Percentiles rank a stretch among this genome's conserved stretches.
Evolutionary conservation across 805 yeast species (phyloP).

Genomic region (Monosporozyma solicola): DNA sequence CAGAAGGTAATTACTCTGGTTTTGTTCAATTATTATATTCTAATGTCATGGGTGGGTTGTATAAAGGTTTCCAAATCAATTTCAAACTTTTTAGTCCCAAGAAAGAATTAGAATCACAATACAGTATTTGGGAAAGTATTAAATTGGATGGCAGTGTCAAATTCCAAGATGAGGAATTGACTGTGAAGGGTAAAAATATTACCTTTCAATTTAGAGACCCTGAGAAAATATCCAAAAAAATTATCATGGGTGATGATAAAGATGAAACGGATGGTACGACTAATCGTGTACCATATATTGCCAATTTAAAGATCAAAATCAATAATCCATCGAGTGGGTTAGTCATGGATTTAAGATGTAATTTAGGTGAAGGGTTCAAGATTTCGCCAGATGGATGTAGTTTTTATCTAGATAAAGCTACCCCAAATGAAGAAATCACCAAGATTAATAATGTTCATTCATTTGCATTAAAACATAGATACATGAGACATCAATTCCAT

Average conservation of each 20-base stretch:
- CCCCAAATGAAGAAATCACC: constrained; percentile 10
- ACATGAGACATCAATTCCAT: constrained; percentile 71
- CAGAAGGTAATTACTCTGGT: constrained; percentile 34
- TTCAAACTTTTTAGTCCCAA: constrained; percentile 33
- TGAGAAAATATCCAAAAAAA: constrained; percentile 3
- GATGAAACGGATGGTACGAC: neutral
- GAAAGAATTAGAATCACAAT: constrained; percentile 16
- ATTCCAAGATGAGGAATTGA: constrained; percentile 13
- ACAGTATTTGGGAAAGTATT: constrained; percentile 41
- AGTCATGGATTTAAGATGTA: constrained; percentile 10
- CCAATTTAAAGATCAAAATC: constrained; percentile 10
- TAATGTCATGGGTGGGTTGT: constrained; percentile 41
- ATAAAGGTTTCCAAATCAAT: constrained; percentile 46
- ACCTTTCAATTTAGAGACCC: constrained; percentile 11
- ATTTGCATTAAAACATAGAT: constrained; percentile 18
- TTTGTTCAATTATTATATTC: constrained; percentile 47
- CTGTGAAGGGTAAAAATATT: constrained; percentile 13
- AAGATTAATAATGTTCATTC: constrained; percentile 57
- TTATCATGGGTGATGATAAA: neutral
- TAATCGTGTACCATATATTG: constrained; percentile 1
- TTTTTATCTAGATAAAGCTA: constrained; percentile 48
- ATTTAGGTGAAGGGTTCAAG: constrained; percentile 47
- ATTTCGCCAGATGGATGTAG: constrained; percentile 73
- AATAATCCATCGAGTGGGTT: constrained; percentile 8
- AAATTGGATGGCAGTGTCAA: constrained; percentile 26